Base-by-base conservation (phyloP, 768 basidiomycete species). In the Psilocybe cyanescens region DNA sequence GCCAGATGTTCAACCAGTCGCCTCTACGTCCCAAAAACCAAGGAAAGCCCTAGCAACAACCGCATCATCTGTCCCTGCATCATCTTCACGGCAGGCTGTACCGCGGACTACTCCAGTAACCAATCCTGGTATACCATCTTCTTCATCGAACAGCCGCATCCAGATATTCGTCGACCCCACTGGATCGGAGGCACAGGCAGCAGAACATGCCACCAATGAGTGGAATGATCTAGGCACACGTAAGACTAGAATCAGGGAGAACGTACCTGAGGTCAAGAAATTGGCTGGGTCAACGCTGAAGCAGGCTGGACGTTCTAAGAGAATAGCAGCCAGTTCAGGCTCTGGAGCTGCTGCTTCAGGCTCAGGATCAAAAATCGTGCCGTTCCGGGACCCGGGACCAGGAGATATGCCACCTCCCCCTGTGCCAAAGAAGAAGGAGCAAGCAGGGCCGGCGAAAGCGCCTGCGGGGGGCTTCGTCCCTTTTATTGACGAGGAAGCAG, bases 201-300 rank as follows among this genome's bases (percentile, higher is more conserved):
- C 78, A 8, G 76, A 79, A 19, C 74, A 71, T n/a, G 66, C 74
- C 52, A 82, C 74, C 8, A 83, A 83, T 55, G 76, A 84, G 14
- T 94, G 88, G 83, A 82, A 84, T 31, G 91, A 93, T 60, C 71
- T 94, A 1, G 92, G 90, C 17, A 87, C 91, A 61, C 89, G 91
- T 67, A 90, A 89, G 71, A 82, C 86, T 4, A 83, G 92, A 55
- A 79, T 91, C 66, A 94, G 93, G 67, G 91, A 94, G 76, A 94
- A 94, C 66, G 76, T 87, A 1, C 85, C 84, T 7, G 89, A 89
- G 71, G 83, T 85, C 31, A 83, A 84, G 71, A 90, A 89, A 77
- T 80, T 89, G 54, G 82, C 72, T 2, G 91, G 90, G 9, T 82
- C 89, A 58, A 91, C 83, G 30, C 62, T 93, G 45, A 86, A 83